phyloP scores from a whole-genome alignment of 1,284 basidiomycete genomes.

The Somion occarium region DNA sequence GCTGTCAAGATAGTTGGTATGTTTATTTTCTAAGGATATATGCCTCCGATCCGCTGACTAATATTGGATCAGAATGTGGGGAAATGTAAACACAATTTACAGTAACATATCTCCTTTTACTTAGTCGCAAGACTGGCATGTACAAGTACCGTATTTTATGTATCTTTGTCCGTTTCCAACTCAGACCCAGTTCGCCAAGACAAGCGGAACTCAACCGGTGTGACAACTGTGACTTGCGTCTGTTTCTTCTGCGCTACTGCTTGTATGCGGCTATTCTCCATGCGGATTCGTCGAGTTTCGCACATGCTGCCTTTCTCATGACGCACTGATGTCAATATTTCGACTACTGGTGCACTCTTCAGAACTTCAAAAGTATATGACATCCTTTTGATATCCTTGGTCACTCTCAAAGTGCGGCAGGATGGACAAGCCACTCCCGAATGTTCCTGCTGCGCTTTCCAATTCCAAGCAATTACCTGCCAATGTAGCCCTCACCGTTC shows the following conservation, averaged over 20 bases:
- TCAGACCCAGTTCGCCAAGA: too few species aligned
- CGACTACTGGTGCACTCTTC: neutral
- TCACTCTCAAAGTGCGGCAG: neutral
- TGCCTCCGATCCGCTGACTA: neutral
- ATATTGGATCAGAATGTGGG: constrained; percentile 41
- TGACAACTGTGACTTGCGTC: too few species aligned
- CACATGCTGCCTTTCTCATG: constrained; percentile 1
- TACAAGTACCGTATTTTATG: too few species aligned
- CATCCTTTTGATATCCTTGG: neutral
- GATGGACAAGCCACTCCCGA: constrained; percentile 27
- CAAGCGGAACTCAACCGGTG: too few species aligned
- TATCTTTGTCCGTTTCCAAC: too few species aligned
- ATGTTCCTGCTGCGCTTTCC: constrained; percentile 16
- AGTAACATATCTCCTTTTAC: too few species aligned
- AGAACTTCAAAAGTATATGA: neutral
- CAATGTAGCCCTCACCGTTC: constrained; percentile 6
- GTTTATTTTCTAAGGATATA: constrained; percentile 19
- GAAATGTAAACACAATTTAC: constrained; percentile 43
- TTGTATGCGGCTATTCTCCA: neutral
- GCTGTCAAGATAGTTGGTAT: constrained; percentile 80
- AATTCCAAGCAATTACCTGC: neutral
- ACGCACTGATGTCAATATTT: neutral
- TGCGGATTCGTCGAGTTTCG: neutral
- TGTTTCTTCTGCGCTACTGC: neutral
- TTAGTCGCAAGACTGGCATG: too few species aligned